Evolutionary conservation across 768 basidiomycete genomes (phyloP).

Genomic region (Naematelia aurantialba): DNA sequence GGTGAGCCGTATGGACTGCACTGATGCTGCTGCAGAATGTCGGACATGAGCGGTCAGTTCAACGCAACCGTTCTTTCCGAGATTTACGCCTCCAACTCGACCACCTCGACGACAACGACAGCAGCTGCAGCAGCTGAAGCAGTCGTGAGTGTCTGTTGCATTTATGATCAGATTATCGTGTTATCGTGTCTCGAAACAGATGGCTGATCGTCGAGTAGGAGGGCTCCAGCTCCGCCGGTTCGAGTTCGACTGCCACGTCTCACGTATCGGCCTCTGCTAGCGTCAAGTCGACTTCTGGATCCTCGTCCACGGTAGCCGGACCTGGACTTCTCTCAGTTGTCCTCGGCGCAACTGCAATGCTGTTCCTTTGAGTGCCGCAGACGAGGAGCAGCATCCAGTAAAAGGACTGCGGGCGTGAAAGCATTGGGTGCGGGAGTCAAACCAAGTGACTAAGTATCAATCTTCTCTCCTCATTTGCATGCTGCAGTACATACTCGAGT

Average conservation of each 20-base stretch:
- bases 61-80: conserved; percentile 57
- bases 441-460: background rate
- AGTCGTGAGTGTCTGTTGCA: background rate
- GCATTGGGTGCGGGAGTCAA: background rate
- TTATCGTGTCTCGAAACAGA: too few species aligned
- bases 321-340: background rate
- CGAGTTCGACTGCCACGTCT: background rate
- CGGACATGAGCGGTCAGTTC: conserved; percentile 70
- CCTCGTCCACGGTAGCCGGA: background rate
- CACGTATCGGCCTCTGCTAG: background rate
- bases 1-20: background rate
- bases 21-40: conserved; percentile 54
- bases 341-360: background rate
- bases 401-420: background rate
- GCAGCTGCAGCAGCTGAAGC: background rate
- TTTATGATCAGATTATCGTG: background rate
- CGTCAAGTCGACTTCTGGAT: background rate
- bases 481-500: background rate
- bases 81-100: conserved; percentile 55
- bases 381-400: background rate
- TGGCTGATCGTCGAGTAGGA: background rate
- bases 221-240: background rate
- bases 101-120: background rate
- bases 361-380: background rate
- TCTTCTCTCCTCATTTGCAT: background rate